Percentiles rank a stretch among this genome's conserved stretches.
These are phyloP conservation scores for Penicillium sp. DNA, from an alignment of 2,329 filamentous ascomycete genomes.

Conservation along the genomic window DNA sequence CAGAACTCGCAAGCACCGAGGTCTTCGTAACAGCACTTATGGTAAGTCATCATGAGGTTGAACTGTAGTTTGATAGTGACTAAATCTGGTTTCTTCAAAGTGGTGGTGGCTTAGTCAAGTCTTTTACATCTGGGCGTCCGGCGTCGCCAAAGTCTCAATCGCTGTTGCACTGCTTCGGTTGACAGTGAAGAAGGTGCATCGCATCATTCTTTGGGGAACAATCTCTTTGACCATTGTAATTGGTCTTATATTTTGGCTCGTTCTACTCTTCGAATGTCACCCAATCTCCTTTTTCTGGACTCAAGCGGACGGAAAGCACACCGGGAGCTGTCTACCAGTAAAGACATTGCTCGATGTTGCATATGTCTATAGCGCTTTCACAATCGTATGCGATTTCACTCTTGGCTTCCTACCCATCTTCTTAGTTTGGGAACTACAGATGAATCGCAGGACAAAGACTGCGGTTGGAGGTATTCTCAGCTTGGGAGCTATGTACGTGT, in stretches of 20 bases:
- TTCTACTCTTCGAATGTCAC: background rate
- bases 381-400: slow-evolving; percentile 18
- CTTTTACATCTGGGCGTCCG: slow-evolving; percentile 47
- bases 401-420: slow-evolving; percentile 18
- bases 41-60: background rate
- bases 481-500: slow-evolving; percentile 22
- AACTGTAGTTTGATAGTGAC: background rate
- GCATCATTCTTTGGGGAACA: slow-evolving; percentile 44
- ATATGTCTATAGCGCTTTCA: slow-evolving; percentile 23
- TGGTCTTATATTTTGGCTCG: slow-evolving; percentile 38
- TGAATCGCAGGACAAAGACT: slow-evolving; percentile 17
- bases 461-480: slow-evolving; percentile 19
- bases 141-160: slow-evolving; percentile 49
- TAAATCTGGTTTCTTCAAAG: background rate
- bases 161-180: slow-evolving; percentile 52
- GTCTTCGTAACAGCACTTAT: background rate
- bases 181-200: slow-evolving; percentile 42
- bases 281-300: slow-evolving; percentile 1
- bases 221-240: slow-evolving; percentile 43
- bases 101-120: slow-evolving; percentile 52
- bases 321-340: slow-evolving; percentile 6
- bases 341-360: slow-evolving; percentile 9
- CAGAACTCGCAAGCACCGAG: background rate
- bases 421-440: slow-evolving; percentile 23
- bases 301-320: slow-evolving; percentile 4